Evolutionary conservation across 1,284 basidiomycete species (phyloP), one percentile per base, ranked within the genome.

Genomic region (Flammula alnicola): DNA sequence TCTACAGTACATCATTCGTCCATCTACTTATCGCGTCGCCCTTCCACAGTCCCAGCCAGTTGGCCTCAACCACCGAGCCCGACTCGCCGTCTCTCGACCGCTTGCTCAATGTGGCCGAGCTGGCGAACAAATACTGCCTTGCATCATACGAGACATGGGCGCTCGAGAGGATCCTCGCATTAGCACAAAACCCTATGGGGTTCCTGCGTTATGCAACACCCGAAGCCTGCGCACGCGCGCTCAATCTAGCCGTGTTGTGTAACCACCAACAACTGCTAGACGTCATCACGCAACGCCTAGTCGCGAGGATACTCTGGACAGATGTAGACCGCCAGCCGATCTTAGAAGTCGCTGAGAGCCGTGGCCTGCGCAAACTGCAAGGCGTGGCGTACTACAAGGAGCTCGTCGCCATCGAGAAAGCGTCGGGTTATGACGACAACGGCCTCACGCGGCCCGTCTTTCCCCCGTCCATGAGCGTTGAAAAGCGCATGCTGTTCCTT

Each of bases 61-160:
- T 73, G 3, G 63, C 56, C 49, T 47, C 52, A 3, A 42, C 51
- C 16, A 36, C 27, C 11, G 40, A 49, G 3, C 22, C 39, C 10
- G 61, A 65, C 23, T 45, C 47, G 0, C 54, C 58, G 8, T 56
- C 63, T 1, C 46, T 75, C 5, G 61, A 66, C n/a, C 69, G 72
- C 8, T 51, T 74, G 4, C 63, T 76, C n/a, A 74, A 75, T 47
- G 66, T 78, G 31, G 70, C 70, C 5, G 67, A 72, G 51, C 49
- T 75, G 45, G 65, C 74, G 9, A 70, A 68, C 58, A 76, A 76
- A 58, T 77, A 77, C 47, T 68, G 70, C 46, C 68, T 76, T 38
- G 54, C 66, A 10, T 71, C 73, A 2, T 72, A 74, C 45, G 70
- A 75, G 48, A 42, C 61, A 1, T 76, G 72, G 70, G 67, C 71